Evolutionary conservation across 2,329 filamentous ascomycete species (phyloP).

Genomic region (Colletotrichum sp.): DNA sequence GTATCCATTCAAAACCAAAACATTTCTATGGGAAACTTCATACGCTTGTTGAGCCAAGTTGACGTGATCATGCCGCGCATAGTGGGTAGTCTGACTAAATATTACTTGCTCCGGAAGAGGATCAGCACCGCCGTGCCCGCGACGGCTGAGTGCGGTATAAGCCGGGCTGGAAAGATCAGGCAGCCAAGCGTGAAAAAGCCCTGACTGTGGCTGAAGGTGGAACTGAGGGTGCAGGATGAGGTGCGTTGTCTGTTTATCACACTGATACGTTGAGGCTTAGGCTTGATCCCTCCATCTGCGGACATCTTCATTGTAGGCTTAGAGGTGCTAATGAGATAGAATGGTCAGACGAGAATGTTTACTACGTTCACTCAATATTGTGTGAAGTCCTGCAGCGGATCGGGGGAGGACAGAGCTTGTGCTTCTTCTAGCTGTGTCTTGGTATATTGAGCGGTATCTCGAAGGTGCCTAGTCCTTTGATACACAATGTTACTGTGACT

Average conservation of each 20-base stretch:
- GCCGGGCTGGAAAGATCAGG: not conserved
- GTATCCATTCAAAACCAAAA: not conserved
- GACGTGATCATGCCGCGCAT: not conserved
- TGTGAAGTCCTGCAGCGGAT: not conserved
- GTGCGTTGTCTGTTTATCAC: not conserved
- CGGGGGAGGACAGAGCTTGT: not conserved
- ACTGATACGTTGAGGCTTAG: not conserved
- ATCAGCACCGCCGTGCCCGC: not conserved
- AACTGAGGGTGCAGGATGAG: not conserved
- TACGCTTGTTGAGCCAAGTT: not conserved
- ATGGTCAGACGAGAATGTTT: accelerated
- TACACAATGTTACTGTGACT: too few species aligned
- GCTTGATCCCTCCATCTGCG: not conserved
- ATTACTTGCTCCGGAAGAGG: too few species aligned
- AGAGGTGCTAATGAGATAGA: not conserved
- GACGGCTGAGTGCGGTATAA: not conserved
- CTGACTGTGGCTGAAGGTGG: not conserved
- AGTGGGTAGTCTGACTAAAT: too few species aligned
- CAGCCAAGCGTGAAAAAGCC: accelerated
- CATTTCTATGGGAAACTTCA: not conserved
- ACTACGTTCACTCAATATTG: accelerated
- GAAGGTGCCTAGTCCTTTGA: too few species aligned
- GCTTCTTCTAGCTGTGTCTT: not conserved
- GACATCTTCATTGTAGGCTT: not conserved
- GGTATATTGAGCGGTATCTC: not conserved